Evolutionary conservation across 768 basidiomycete genomes (phyloP).

Genomic region (Auricularia cornea): DNA sequence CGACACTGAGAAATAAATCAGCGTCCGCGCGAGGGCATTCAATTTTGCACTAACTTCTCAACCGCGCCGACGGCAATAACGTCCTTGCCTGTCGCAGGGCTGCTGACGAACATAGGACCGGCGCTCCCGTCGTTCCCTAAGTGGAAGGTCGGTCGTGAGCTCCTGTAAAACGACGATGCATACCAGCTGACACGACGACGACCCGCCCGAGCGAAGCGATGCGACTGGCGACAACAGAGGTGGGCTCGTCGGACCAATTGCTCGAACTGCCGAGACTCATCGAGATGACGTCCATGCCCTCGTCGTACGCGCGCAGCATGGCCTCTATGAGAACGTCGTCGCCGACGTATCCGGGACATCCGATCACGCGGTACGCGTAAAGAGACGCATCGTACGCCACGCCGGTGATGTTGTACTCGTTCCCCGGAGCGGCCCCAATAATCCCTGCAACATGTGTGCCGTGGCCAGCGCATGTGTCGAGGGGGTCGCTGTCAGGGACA

Average conservation of each 20-base stretch:
- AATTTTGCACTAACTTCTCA: constrained; percentile 35
- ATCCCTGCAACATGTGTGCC: constrained; percentile 46
- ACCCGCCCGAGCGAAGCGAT: constrained; percentile 50
- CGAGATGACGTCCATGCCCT: constrained; percentile 54
- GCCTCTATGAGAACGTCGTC: constrained; percentile 38
- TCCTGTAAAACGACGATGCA: neutral
- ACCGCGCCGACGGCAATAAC: constrained; percentile 39
- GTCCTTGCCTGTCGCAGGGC: constrained; percentile 43
- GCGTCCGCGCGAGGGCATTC: too few species aligned
- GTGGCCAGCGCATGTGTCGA: constrained; percentile 41
- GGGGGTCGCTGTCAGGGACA: constrained; percentile 41
- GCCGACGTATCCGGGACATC: constrained; percentile 37
- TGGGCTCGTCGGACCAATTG: constrained; percentile 54
- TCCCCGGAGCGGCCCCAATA: constrained; percentile 53
- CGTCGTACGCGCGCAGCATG: constrained; percentile 39
- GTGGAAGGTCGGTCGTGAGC: too few species aligned
- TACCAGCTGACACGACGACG: constrained; percentile 54
- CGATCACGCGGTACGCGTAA: constrained; percentile 47
- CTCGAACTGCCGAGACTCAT: constrained; percentile 52
- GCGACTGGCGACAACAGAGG: constrained; percentile 48
- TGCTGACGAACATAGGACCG: constrained; percentile 54
- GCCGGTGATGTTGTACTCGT: constrained; percentile 58
- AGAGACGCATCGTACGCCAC: constrained; percentile 56
- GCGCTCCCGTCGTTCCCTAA: constrained; percentile 32
- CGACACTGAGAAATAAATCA: neutral